Base-by-base conservation (phyloP, 2,329 filamentous ascomycete genomes). In the Cercospora nicotianae region DNA sequence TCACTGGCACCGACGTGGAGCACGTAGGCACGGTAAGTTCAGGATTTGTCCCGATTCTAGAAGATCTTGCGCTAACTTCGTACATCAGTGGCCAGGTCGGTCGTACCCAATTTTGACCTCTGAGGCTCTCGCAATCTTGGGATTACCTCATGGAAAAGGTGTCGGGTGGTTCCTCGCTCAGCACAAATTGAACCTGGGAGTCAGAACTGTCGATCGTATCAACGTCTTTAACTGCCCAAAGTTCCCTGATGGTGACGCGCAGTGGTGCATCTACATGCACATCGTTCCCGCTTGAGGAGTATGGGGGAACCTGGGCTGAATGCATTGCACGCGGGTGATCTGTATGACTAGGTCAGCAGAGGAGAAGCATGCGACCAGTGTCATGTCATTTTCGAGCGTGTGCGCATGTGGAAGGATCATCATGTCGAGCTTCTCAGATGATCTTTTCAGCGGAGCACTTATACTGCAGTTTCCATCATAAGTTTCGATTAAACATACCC, bases 261-360 rank as follows among this genome's bases (percentile, higher is more conserved):
- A 48, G 28, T 64, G 63, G 63, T 64, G 63, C 53, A 58, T 64
- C 31, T 64, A 64, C 36, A 5, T 64, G 30, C 63, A 64, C 26
- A 59, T 64, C n/a, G 23, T 42, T 6, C 51, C 39, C 10, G n/a
- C 16, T 57, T 31, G 26, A 16, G 12, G 1, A 10, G 8, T 9
- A 30, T 20, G 53, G 5, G 26, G n/a, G 2, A 8, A n/a, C 8
- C 26, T 28, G 5, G 30, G 18, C 6, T n/a, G 20, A 30, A 58
- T 6, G 18, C 33, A 28, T 58, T 12, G 18, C 55, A 58, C 30
- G 31, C 9, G 28, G 16, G 8, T 12, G 30, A 20, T 6, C 28
- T 12, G 28, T 2, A 13, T 59, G 31, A 33, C 28, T 18, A 20
- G 18, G 5, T 59, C 28, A n/a, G 9, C 26, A 33, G 55, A 53